Base-by-base conservation (phyloP, 305 asterid species). In the Lippia alba region DNA sequence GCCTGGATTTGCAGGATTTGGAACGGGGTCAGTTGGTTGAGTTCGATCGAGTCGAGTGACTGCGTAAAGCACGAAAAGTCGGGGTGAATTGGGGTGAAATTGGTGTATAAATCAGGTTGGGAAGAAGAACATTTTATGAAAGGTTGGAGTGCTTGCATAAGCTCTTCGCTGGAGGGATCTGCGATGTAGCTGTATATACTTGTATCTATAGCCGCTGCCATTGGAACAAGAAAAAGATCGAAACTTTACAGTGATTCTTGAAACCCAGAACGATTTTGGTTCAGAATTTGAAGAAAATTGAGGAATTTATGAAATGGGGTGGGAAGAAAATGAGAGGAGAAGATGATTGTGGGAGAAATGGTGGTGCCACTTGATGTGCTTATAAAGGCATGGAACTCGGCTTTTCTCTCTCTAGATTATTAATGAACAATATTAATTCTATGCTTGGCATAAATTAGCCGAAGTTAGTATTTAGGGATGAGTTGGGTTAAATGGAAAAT, bases 131-230 rank as follows among this genome's bases (percentile, higher is more conserved):
- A 70, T 70, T 79, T 85, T 86, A 87, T 81, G 70, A 79, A 87
- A 74, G 93, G 93, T 61, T 75, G 66, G 54, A 87, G 88, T 66
- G 93, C 93, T 81, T 80, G 79, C 89, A 87, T 79, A 6, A 85
- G 84, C 63, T 85, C 90, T 71, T 76, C 90, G 6, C 77, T 76
- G 41, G 67, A 78, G 17, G 89, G 87, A 80, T 84, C 91, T 58
- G 79, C 8, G 4, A 48, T 71, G 68, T 59, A 62, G 20, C 65
- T 70, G 62, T 70, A 83, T 17, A 69, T 18, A 44, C 10, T 44
- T 10, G 49, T 44, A 70, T 83, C 83, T 69, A 83, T 48, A 73
- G 86, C 83, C 63, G 86, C 72, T 44, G 89, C 89, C 90, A 87
- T 87, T n/a, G 36, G 64, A 67, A 55, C 69, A 66, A 49, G n/a